Conservation (phyloP, 768 basidiomycete genomes). For the Tricholoma sp. region DNA sequence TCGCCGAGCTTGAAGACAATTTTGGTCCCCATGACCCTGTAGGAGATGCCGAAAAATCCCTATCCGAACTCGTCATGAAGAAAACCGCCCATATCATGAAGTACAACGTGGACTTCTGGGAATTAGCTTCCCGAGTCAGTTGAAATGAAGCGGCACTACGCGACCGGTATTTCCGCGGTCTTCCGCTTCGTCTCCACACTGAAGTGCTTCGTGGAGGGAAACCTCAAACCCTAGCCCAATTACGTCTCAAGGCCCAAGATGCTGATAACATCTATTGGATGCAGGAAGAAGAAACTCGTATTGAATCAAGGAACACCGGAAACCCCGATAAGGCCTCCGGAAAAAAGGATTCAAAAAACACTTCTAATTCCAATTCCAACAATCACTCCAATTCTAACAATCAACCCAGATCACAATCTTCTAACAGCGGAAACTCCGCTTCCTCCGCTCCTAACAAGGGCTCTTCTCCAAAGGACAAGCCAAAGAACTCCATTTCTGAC, state of each 20-base stretch:
- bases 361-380: neutral
- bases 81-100: neutral
- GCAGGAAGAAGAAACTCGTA: neutral
- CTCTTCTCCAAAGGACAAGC: too few relatives aligned
- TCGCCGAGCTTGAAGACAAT: neutral
- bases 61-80: neutral
- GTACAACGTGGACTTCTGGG: neutral
- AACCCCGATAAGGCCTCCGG: neutral
- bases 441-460: too few relatives aligned
- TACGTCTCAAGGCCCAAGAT: conserved; percentile 1
- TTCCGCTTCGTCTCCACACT: neutral
- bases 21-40: neutral
- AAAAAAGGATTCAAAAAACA: neutral
- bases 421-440: too few relatives aligned
- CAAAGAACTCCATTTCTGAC: neutral
- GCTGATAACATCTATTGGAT: neutral
- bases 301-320: neutral
- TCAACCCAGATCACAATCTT: neutral
- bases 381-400: neutral
- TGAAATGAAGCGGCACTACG: neutral
- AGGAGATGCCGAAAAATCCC: neutral
- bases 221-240: neutral
- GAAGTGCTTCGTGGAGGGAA: neutral
- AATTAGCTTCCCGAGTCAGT: neutral
- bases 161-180: neutral